Percentiles rank a stretch among this genome's conserved stretches.
Evolutionary conservation across 2,329 filamentous ascomycete genomes (phyloP).

Genomic region (Pseudocercospora vitis): DNA sequence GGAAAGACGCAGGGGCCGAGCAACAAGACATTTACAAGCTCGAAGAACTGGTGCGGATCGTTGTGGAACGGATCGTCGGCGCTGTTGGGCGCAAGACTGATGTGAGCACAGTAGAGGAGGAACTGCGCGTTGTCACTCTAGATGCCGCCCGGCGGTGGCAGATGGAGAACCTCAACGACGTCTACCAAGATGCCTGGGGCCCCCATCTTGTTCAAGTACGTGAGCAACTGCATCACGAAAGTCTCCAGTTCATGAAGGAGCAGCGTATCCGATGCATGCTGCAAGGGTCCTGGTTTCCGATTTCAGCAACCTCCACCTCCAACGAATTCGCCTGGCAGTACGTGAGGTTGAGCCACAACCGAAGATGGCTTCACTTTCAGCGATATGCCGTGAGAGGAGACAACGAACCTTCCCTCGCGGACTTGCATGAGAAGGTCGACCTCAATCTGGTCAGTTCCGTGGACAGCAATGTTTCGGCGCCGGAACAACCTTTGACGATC

Average conservation of each 20-base stretch:
- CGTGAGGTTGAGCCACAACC: constrained; percentile 85
- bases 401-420: constrained; percentile 69
- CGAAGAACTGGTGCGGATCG: constrained; percentile 82
- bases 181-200: constrained; percentile 94
- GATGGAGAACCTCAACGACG: constrained; percentile 87
- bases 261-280: constrained; percentile 89
- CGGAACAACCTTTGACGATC: constrained; percentile 51
- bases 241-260: constrained; percentile 94
- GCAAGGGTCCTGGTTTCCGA: constrained; percentile 84
- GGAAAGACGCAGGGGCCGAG: constrained; percentile 85
- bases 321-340: constrained; percentile 64
- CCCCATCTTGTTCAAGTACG: constrained; percentile 84
- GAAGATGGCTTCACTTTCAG: constrained; percentile 84
- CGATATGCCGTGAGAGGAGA: constrained; percentile 68
- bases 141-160: constrained; percentile 76
- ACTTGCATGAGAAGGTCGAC: constrained; percentile 78
- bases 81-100: constrained; percentile 79
- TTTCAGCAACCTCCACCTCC: constrained; percentile 37
- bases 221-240: constrained; percentile 86
- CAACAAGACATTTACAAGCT: constrained; percentile 91
- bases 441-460: constrained; percentile 86
- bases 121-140: constrained; percentile 81
- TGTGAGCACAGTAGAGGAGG: constrained; percentile 83
- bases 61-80: constrained; percentile 86
- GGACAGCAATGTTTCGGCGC: constrained; percentile 82